Base-by-base conservation (phyloP, 768 basidiomycete species). In the Russula vinacea region DNA sequence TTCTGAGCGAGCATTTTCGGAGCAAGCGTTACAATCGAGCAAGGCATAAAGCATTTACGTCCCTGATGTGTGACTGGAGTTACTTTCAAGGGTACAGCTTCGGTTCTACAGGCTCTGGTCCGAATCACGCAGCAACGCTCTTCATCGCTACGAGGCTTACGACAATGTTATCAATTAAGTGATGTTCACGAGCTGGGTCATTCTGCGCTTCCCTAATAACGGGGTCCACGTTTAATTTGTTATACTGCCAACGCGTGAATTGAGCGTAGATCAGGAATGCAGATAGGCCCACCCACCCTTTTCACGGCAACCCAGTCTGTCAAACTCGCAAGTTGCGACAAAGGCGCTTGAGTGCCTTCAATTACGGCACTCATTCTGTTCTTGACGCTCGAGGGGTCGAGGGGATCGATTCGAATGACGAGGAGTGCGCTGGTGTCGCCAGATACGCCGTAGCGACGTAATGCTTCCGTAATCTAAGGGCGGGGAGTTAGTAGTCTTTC, bases 61-160 rank as follows among this genome's bases (percentile, higher is more conserved):
- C 8, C 17, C 1, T 19, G 19, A 22, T 7, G 22, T 35, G 22
- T 13, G 52, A 54, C 52, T 19, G n/a, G 24, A 29, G 19, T 10
- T 14, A 26, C n/a, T 4, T 39, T 55, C 37, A 3, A 17, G 24
- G 17, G 9, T 32, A 42, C 10, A 45, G 32, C 11, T n/a, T 44
- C 40, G 33, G 26, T 56, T 42, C 9, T 13, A 9, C 26, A 26
- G 11, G 26, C 54, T 62, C 53, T 54, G n/a, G 37, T 26, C 26
- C 39, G 6, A 29, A 40, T 56, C 62, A 77, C 24, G 71, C 66
- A 53, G 75, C 75, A 39, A 93, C 89, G 55, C 79, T 84, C 75
- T 94, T 94, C 83, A 87, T 87, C 52, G 92, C 92, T 6, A 92
- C 89, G 10, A 84, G 79, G 65, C 88, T 92, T n/a, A 83, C 76